A percentile compares a stretch with the other conserved stretches of the same genome.
phyloP scores from a whole-genome alignment of 2,329 filamentous ascomycete genomes.

The Coniochaeta pulveracea region DNA sequence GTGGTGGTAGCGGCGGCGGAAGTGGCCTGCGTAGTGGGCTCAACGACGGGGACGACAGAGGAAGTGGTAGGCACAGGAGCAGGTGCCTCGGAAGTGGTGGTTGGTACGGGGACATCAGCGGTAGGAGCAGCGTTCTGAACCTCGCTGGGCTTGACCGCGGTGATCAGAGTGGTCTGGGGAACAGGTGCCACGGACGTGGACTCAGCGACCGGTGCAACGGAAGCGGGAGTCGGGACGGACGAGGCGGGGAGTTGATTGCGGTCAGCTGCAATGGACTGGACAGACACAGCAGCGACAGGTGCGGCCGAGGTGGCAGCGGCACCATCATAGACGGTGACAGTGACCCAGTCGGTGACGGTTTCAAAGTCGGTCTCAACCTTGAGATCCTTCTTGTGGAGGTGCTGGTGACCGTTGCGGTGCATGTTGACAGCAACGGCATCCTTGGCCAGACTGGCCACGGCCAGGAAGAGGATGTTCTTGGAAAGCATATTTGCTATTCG shows the following conservation, averaged over 20 bases:
- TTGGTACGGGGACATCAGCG: conserved; percentile 1
- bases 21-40: conserved; percentile 13
- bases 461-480: conserved; percentile 28
- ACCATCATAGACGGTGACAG: conserved; percentile 26
- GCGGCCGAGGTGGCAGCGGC: conserved; percentile 5
- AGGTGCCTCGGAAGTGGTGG: conserved; percentile 5
- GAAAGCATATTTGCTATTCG: conserved; percentile 24
- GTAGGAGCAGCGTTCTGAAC: conserved; percentile 2
- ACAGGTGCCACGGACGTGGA: conserved; percentile 4
- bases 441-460: conserved; percentile 30
- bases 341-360: conserved; percentile 26
- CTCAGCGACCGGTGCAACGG: conserved; percentile 2
- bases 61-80: conserved; percentile 10
- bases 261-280: conserved; percentile 5
- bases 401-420: conserved; percentile 28
- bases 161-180: conserved; percentile 13
- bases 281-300: conserved; percentile 9
- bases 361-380: conserved; percentile 21
- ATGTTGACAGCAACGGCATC: conserved; percentile 29
- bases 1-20: conserved; percentile 13
- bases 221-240: conserved; percentile 1
- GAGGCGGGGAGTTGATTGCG: conserved; percentile 5
- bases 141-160: conserved; percentile 7
- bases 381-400: conserved; percentile 20
- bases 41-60: conserved; percentile 15